These are phyloP conservation scores for Aschersonia sp. DNA, from an alignment of 2,329 filamentous ascomycete genomes.

Conservation along the genomic window DNA sequence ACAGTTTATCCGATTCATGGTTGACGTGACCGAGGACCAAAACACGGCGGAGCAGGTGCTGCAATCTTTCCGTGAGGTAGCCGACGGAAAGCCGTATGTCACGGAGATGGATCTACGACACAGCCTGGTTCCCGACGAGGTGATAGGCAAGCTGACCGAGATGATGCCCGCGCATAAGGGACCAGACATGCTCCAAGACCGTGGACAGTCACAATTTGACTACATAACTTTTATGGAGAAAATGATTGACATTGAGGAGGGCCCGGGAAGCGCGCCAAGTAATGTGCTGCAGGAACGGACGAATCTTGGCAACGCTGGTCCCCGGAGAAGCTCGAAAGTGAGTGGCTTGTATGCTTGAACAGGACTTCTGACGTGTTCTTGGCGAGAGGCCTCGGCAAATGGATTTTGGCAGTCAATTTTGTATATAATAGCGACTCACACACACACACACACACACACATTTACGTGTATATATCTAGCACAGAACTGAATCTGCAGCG, in stretches of 20 bases:
- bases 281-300: constrained; percentile 20
- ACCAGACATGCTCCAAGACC: constrained; percentile 73
- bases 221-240: constrained; percentile 97
- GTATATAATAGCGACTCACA: not conserved
- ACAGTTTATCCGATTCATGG: constrained; percentile 99
- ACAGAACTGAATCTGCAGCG: no score
- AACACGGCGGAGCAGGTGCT: constrained; percentile 98
- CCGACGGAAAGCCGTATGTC: constrained; percentile 96
- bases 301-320: constrained; percentile 16
- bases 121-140: constrained; percentile 87
- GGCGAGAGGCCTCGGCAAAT: not conserved
- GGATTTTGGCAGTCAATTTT: not conserved
- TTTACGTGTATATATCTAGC: no score
- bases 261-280: constrained; percentile 12
- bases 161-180: constrained; percentile 78
- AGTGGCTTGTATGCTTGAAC: constrained; percentile 15
- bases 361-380: not conserved
- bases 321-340: constrained; percentile 16
- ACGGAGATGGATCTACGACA: constrained; percentile 95
- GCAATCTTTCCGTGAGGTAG: constrained; percentile 93
- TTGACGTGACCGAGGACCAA: constrained; percentile 96
- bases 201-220: constrained; percentile 78
- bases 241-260: constrained; percentile 39
- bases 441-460: no score
- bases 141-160: constrained; percentile 82